Evolutionary conservation across 2,329 filamentous ascomycete genomes (phyloP).

Genomic region (Calonectria honghensis): DNA sequence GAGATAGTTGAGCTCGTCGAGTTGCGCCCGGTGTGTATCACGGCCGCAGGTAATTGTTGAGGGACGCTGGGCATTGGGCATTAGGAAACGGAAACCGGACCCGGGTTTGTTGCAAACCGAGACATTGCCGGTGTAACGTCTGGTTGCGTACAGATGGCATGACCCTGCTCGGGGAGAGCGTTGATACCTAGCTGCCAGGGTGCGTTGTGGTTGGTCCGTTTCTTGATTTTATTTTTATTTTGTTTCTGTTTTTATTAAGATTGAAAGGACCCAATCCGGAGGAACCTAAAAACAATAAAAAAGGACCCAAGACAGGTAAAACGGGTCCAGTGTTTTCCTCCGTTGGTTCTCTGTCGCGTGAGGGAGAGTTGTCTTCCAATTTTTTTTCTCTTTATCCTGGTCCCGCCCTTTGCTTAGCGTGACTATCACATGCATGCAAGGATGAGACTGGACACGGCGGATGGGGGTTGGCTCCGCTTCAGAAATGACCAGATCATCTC

Average conservation of each 20-base stretch:
- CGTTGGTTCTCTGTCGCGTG: conserved; percentile 17
- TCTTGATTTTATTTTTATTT: not conserved
- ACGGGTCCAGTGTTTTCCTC: conserved; percentile 25
- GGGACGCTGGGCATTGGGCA: not conserved
- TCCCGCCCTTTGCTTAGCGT: conserved; percentile 54
- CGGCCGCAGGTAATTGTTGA: conserved; percentile 5
- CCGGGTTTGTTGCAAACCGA: not conserved
- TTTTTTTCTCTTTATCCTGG: conserved; percentile 28
- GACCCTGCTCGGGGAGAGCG: conserved; percentile 3
- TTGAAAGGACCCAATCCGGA: conserved; percentile 23
- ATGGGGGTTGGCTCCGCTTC: conserved; percentile 41
- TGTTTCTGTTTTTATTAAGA: conserved; percentile 20
- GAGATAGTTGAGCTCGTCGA: conserved; percentile 5
- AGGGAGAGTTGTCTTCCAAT: conserved; percentile 22
- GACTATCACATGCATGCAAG: conserved; percentile 55
- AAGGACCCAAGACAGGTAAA: not conserved
- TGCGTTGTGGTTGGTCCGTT: not conserved
- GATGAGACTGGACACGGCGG: conserved; percentile 30
- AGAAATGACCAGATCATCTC: conserved; percentile 55
- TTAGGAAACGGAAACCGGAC: not conserved
- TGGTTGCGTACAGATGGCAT: not conserved
- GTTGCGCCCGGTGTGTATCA: not conserved
- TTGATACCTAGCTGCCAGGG: not conserved
- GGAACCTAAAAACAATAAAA: conserved; percentile 8
- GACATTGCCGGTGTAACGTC: not conserved